These are phyloP conservation scores for Leccinum incarnatum DNA, from an alignment of 768 basidiomycete species.

Conservation along the genomic window DNA sequence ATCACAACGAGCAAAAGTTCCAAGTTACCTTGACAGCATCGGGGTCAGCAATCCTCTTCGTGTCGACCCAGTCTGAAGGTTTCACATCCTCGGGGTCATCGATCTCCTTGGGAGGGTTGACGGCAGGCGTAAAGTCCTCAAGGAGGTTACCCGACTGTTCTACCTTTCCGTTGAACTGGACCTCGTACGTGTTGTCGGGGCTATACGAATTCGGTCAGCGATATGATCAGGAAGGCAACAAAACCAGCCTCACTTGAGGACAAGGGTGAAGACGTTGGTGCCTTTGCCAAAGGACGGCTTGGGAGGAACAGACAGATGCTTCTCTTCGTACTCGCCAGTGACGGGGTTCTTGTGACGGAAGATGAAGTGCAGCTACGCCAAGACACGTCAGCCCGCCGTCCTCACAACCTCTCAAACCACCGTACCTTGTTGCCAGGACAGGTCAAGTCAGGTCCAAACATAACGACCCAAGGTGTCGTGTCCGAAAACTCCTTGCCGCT, in stretches of 20 bases:
- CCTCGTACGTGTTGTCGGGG: conserved; percentile 92
- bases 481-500: conserved; percentile 92
- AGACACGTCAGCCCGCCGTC: conserved; percentile 1
- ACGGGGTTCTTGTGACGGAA: conserved; percentile 97
- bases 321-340: conserved; percentile 93
- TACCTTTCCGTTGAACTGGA: conserved; percentile 84
- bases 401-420: neutral
- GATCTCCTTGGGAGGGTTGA: conserved; percentile 92
- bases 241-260: conserved; percentile 68
- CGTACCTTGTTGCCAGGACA: conserved; percentile 86
- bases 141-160: conserved; percentile 80
- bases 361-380: conserved; percentile 88
- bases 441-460: conserved; percentile 97
- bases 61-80: conserved; percentile 91
- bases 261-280: conserved; percentile 92
- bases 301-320: conserved; percentile 84
- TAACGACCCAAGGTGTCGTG: conserved; percentile 91
- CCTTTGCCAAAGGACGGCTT: conserved; percentile 85
- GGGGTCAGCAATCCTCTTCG: conserved; percentile 79
- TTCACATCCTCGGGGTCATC: conserved; percentile 91
- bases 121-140: conserved; percentile 89
- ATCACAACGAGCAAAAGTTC: neutral
- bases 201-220: conserved; percentile 36
- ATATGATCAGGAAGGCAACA: neutral
- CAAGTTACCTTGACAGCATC: conserved; percentile 69